phyloP scores from a whole-genome alignment of 192 early-diverging fungal species.

The Irineochytrium annulatum region DNA sequence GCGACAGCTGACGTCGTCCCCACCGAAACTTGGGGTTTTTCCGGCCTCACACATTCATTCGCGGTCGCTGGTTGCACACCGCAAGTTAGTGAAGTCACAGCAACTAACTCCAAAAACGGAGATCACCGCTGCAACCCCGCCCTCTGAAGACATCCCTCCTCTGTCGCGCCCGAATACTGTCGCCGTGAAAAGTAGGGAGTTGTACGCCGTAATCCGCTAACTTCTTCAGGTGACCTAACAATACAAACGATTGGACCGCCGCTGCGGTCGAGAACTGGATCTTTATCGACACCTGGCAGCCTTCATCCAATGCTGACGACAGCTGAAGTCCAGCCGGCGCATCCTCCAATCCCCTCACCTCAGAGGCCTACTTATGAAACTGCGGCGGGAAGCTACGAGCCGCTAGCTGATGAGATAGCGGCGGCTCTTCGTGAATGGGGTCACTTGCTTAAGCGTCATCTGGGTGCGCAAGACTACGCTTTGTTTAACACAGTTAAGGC shows the following conservation, averaged over 20 bases:
- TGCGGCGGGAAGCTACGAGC: constrained; percentile 47
- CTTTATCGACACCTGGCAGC: neutral
- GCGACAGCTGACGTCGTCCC: neutral
- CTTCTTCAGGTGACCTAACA: too few species aligned
- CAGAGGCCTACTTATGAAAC: constrained; percentile 28
- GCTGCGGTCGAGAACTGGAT: neutral
- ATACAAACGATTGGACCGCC: too few species aligned
- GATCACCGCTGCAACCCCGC: too few species aligned
- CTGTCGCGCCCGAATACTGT: too few species aligned
- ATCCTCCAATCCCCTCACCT: neutral
- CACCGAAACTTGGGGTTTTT: neutral
- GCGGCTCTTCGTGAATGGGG: constrained; percentile 63
- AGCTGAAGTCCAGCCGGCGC: neutral
- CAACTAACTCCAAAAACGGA: too few species aligned
- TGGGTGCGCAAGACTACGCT: constrained; percentile 50
- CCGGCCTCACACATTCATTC: neutral
- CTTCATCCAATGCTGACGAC: neutral
- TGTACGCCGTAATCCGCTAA: too few species aligned
- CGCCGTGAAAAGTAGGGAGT: too few species aligned
- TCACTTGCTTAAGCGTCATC: constrained; percentile 42
- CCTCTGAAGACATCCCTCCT: too few species aligned
- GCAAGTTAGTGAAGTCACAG: neutral
- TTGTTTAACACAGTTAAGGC: constrained; percentile 47
- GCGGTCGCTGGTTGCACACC: neutral
- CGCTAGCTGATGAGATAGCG: constrained; percentile 65